Evolutionary conservation across 2,329 filamentous ascomycete species (phyloP).

Genomic region (Diaporthe citrichinensis): DNA sequence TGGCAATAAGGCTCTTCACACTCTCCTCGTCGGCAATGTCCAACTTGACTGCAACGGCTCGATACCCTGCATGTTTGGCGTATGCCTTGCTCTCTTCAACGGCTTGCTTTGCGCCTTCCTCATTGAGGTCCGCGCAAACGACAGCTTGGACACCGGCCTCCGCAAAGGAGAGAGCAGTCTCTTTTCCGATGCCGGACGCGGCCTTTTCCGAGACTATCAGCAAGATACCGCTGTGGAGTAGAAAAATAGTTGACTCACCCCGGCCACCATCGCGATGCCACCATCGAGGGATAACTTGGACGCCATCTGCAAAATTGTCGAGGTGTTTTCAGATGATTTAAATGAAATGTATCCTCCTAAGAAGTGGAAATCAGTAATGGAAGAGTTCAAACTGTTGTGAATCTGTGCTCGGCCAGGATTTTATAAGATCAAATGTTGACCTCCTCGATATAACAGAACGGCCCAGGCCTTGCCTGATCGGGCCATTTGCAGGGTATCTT

Average conservation of each 20-base stretch:
- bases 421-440: too few species aligned
- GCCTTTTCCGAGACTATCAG: background rate
- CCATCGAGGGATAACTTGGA: slow-evolving; percentile 11
- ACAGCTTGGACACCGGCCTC: slow-evolving; percentile 31
- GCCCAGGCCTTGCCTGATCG: too few species aligned
- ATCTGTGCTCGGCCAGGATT: too few species aligned
- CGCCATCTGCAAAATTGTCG: background rate
- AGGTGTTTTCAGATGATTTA: too few species aligned
- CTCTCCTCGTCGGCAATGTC: slow-evolving; percentile 10
- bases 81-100: slow-evolving; percentile 25
- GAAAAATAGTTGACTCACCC: background rate
- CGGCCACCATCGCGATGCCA: slow-evolving; percentile 28
- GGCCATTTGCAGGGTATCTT: too few species aligned
- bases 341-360: too few species aligned
- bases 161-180: slow-evolving; percentile 27
- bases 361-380: too few species aligned
- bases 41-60: background rate
- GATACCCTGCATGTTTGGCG: background rate
- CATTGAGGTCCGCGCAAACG: slow-evolving; percentile 33
- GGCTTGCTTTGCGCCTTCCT: slow-evolving; percentile 14
- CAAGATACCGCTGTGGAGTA: rapidly evolving
- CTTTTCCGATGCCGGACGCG: slow-evolving; percentile 33
- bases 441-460: too few species aligned
- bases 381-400: too few species aligned
- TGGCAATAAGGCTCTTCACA: background rate